Evolutionary conservation across 2,329 filamentous ascomycete species (phyloP).

Genomic region (Balansia obtecta): DNA sequence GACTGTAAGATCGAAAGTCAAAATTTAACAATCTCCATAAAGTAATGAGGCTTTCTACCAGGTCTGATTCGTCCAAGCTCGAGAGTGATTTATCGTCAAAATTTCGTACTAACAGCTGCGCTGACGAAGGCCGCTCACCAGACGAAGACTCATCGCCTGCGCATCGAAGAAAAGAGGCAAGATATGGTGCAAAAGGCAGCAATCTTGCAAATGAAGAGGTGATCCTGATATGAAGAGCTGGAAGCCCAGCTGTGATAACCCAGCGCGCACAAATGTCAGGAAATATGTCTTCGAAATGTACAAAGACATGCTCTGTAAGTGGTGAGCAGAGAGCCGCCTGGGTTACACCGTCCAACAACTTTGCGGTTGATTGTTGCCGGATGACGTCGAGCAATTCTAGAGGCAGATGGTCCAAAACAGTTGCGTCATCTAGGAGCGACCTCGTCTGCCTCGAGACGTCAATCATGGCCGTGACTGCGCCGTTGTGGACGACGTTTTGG

Average conservation of each 20-base stretch:
- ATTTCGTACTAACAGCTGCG: constrained; percentile 18
- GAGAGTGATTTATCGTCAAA: constrained; percentile 17
- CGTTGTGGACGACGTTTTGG: constrained; percentile 16
- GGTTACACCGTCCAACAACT: constrained; percentile 61
- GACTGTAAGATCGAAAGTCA: constrained; percentile 55
- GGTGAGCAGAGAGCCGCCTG: constrained; percentile 54
- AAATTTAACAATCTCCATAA: constrained; percentile 70
- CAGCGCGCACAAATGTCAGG: constrained; percentile 76
- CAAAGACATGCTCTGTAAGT: constrained; percentile 62
- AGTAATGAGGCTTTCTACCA: constrained; percentile 26
- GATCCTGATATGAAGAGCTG: constrained; percentile 28
- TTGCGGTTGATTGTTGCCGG: constrained; percentile 46
- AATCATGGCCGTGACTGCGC: constrained; percentile 39
- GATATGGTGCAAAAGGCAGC: constrained; percentile 68
- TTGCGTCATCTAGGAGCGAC: constrained; percentile 42
- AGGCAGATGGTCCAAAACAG: constrained; percentile 49
- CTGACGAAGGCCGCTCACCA: constrained; percentile 9
- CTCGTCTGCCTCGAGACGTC: constrained; percentile 42
- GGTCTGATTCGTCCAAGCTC: constrained; percentile 10
- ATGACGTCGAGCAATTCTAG: constrained; percentile 57
- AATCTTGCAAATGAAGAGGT: constrained; percentile 68
- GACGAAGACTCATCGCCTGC: constrained; percentile 4
- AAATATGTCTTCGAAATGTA: constrained; percentile 61
- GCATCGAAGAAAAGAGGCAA: constrained; percentile 59
- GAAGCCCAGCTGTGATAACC: constrained; percentile 38